These are phyloP conservation scores for Fusarium caatingaense DNA, from an alignment of 2,329 filamentous ascomycete genomes.

Conservation along the genomic window DNA sequence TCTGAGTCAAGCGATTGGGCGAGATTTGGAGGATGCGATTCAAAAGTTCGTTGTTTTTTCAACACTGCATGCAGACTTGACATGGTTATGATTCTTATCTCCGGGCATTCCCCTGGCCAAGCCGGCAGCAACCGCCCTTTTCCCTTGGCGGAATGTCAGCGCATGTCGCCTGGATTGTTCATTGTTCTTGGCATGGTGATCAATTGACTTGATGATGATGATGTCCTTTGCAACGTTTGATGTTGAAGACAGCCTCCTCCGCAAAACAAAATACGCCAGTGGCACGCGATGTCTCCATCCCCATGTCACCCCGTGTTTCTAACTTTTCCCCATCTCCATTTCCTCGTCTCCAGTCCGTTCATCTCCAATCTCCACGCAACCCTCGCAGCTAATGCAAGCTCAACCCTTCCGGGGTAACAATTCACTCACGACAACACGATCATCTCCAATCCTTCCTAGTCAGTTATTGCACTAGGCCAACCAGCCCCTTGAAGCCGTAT, in stretches of 20 bases:
- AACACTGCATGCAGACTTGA: background rate
- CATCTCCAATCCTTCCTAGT: background rate
- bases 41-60: conserved; percentile 12
- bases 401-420: conserved; percentile 20
- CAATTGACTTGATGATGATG: background rate
- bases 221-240: background rate
- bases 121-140: conserved; percentile 20
- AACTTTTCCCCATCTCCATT: conserved; percentile 5
- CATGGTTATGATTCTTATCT: conserved; percentile 13
- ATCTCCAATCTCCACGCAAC: conserved; percentile 4
- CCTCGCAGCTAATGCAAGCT: conserved; percentile 24
- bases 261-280: background rate
- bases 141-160: conserved; percentile 7
- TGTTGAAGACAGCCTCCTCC: background rate
- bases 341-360: background rate
- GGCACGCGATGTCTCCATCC: background rate
- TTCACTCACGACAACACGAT: background rate
- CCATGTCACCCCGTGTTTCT: conserved; percentile 10
- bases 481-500: conserved; percentile 10
- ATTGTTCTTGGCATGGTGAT: background rate
- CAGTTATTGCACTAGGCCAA: conserved; percentile 8
- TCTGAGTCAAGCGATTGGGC: background rate
- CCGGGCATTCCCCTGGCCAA: conserved; percentile 29
- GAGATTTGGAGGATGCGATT: background rate
- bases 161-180: conserved; percentile 1